Percentiles rank a stretch among this genome's conserved stretches.
phyloP scores from a whole-genome alignment of 805 yeast genomes.

The Myxozyma neotropica region DNA sequence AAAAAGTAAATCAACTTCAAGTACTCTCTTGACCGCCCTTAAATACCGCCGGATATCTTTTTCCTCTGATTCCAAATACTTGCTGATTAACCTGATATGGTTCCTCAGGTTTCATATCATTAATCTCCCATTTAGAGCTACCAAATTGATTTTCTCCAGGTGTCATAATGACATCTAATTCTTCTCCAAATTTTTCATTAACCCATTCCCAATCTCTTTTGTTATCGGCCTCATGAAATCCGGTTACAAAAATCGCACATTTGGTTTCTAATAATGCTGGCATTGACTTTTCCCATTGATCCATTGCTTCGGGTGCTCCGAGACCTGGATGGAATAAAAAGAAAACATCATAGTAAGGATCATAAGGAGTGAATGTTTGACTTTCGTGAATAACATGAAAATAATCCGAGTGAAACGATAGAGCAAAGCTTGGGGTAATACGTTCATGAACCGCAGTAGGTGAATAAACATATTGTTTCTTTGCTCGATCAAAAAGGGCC shows the following conservation, averaged over 20 bases:
- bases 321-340: slow-evolving; percentile 96
- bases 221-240: slow-evolving; percentile 77
- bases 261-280: slow-evolving; percentile 89
- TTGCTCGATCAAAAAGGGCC: slow-evolving; percentile 71
- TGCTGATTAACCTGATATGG: slow-evolving; percentile 89
- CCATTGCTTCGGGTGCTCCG: slow-evolving; percentile 75
- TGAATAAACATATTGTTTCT: slow-evolving; percentile 56
- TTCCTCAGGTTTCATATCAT: slow-evolving; percentile 89
- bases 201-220: slow-evolving; percentile 74
- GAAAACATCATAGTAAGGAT: slow-evolving; percentile 91
- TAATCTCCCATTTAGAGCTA: slow-evolving; percentile 91
- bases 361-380: slow-evolving; percentile 96
- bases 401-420: slow-evolving; percentile 84
- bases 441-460: slow-evolving; percentile 65
- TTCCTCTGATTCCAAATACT: slow-evolving; percentile 91
- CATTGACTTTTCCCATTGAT: slow-evolving; percentile 80
- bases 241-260: slow-evolving; percentile 89
- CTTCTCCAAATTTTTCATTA: slow-evolving; percentile 63
- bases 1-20: background rate
- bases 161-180: slow-evolving; percentile 79
- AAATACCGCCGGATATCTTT: slow-evolving; percentile 84
- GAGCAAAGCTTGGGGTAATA: slow-evolving; percentile 56
- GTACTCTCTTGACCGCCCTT: slow-evolving; percentile 12
- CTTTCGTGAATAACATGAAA: slow-evolving; percentile 89
- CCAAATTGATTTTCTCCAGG: slow-evolving; percentile 73